phyloP scores from a whole-genome alignment of 2,329 filamentous ascomycete species.

The Sarocladiaceae sp. region DNA sequence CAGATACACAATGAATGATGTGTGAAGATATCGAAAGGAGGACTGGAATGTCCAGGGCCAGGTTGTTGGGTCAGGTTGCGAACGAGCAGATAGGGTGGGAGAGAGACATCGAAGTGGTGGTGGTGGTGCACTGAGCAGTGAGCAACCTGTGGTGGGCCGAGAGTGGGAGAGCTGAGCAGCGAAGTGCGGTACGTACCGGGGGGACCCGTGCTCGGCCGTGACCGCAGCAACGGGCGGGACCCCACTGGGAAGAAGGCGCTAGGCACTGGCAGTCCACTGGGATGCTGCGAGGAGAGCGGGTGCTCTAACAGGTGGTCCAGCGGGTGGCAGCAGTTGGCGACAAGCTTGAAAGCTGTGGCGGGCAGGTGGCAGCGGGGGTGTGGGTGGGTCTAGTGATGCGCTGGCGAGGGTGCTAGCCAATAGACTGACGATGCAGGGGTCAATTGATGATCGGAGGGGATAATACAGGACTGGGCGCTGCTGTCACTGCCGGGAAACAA shows the following conservation, averaged over 20 bases:
- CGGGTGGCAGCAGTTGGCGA: slow-evolving; percentile 28
- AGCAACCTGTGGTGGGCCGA: neutral
- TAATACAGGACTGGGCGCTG: too few species aligned
- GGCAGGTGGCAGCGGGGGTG: slow-evolving; percentile 7
- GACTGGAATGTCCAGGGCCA: neutral
- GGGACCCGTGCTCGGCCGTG: slow-evolving; percentile 8
- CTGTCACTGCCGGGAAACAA: slow-evolving; percentile 7
- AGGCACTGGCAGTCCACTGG: neutral
- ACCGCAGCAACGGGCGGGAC: slow-evolving; percentile 9
- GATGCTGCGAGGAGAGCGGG: slow-evolving; percentile 2
- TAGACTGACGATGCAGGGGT: slow-evolving; percentile 1
- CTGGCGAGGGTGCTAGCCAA: slow-evolving; percentile 2
- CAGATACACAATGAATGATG: neutral
- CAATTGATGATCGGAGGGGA: too few species aligned
- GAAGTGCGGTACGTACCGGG: slow-evolving; percentile 1
- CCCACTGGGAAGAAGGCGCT: too few species aligned
- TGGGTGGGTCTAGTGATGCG: slow-evolving; percentile 6
- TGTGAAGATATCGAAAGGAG: slow-evolving; percentile 1
- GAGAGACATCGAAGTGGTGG: neutral
- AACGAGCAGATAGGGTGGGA: neutral
- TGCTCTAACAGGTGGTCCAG: slow-evolving; percentile 1
- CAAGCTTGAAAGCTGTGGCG: neutral
- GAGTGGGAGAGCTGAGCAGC: slow-evolving; percentile 7
- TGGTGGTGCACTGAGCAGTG: neutral
- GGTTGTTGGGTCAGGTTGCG: neutral